Base-by-base conservation (phyloP, 106 monocot genomes). In the Dioscorea zingiberensis region DNA sequence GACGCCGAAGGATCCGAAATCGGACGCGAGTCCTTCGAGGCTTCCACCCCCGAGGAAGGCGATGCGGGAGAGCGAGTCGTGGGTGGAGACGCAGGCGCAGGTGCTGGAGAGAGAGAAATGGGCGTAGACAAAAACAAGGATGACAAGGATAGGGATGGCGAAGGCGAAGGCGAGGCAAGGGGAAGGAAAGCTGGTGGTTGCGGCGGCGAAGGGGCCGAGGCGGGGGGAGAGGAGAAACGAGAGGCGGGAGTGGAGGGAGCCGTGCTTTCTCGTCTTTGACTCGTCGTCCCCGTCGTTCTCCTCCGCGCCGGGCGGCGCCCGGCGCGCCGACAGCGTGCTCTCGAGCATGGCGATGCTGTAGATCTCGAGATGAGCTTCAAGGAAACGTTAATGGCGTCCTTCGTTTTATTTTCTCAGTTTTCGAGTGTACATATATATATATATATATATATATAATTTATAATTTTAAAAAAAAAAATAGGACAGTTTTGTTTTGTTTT, bases 1-100 rank as follows among this genome's bases (percentile, higher is more conserved):
- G 21, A 97, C 97, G 58, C 97, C 97, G 69, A 97, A 91, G 32
- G 81, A 81, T 48, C 97, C 97, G 69, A 92, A 97, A 49, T 92
- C 91, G 30, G 91, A 97, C 25, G 85, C 85, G 14, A 90, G 56
- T 1, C 87, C 94, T 3, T 84, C 94, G 46, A 79, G 53, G 48
- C 68, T 47, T 27, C 46, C 64, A 10, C 67, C 70, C 44, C 77
- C 71, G 29, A 81, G 59, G 6, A 63, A 22, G 44, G 59, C 68
- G 48, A 76, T 55, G 15, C 89, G 70, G 13, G 48, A 45, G 18
- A 76, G 54, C 15, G 76, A 55, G 17, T 76, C 85, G 74, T 67
- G 55, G 13, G 68, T 56, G 6, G 80, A 38, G 56, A 74, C 68
- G 69, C 94, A 89, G 22, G 61, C 67, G 56, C 61, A 21, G 47